phyloP scores from a whole-genome alignment of 768 basidiomycete species.

The Macrolepiota fuliginosa region DNA sequence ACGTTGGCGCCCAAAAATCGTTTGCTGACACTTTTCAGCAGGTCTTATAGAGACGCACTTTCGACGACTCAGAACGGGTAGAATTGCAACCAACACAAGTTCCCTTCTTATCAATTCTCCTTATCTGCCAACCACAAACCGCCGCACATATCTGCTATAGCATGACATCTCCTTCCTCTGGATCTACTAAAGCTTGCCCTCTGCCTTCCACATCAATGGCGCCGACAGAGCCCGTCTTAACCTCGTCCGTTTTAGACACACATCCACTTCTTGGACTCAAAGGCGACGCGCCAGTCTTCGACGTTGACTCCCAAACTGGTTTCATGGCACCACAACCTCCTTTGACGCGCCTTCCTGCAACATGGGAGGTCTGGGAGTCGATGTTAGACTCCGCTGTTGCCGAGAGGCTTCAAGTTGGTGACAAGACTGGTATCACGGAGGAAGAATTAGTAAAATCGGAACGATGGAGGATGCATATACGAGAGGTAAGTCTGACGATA shows the following conservation, averaged over 20 bases:
- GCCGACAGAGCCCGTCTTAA: constrained; percentile 1
- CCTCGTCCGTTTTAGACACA: not conserved
- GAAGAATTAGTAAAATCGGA: constrained; percentile 42
- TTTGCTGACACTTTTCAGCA: not conserved
- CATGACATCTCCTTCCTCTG: not conserved
- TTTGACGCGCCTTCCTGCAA: constrained; percentile 51
- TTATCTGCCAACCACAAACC: not conserved
- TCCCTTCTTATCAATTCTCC: not conserved
- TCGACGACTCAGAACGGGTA: not conserved
- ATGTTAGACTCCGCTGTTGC: constrained; percentile 48
- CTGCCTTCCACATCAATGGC: not conserved
- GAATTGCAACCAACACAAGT: not conserved
- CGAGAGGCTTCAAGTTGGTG: constrained; percentile 55
- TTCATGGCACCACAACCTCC: constrained; percentile 88
- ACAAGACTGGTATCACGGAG: constrained; percentile 42
- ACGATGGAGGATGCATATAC: constrained; percentile 52
- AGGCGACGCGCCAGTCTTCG: constrained; percentile 77
- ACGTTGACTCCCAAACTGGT: constrained; percentile 87
- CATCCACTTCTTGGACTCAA: constrained; percentile 26
- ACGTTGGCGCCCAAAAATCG: not conserved
- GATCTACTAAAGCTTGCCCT: not conserved
- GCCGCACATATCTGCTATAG: not conserved
- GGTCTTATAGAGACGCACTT: not conserved
- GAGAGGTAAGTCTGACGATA: constrained; percentile 35
- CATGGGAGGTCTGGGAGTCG: constrained; percentile 76